Evolutionary conservation across 2,329 filamentous ascomycete species (phyloP).

Genomic region (Gaeumannomyces tritici): DNA sequence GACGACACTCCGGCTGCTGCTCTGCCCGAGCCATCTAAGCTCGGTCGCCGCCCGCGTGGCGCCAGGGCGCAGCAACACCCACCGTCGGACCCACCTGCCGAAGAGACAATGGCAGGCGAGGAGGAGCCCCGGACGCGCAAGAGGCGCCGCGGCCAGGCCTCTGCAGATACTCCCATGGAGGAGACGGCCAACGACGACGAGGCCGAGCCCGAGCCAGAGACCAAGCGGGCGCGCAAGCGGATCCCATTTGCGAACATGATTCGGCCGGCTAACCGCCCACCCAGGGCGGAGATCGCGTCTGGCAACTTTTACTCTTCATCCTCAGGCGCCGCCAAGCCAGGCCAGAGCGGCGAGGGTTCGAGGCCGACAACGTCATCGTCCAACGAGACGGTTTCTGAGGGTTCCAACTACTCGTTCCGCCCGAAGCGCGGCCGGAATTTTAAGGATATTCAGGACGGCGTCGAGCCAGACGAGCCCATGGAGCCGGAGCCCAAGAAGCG

Average conservation of each 20-base stretch:
- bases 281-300: slow-evolving; percentile 24
- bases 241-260: not conserved
- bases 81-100: not conserved
- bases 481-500: slow-evolving; percentile 12
- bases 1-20: not conserved
- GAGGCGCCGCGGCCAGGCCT: not conserved
- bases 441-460: slow-evolving; percentile 33
- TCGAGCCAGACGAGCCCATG: slow-evolving; percentile 18
- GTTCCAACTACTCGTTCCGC: slow-evolving; percentile 43
- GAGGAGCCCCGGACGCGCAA: slow-evolving; percentile 1
- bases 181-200: not conserved
- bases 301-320: slow-evolving; percentile 28
- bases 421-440: slow-evolving; percentile 47
- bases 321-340: slow-evolving; percentile 19
- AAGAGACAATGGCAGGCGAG: not conserved
- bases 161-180: not conserved
- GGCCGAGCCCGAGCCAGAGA: not conserved
- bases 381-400: slow-evolving; percentile 34
- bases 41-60: not conserved
- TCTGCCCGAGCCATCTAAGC: not conserved
- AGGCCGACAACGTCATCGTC: slow-evolving; percentile 45
- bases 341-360: slow-evolving; percentile 21
- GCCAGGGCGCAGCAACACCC: not conserved
- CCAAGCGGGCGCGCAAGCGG: slow-evolving; percentile 1
- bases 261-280: slow-evolving; percentile 2